Evolutionary conservation across 441 rosid species (phyloP).

Genomic region (Breynia disticha): DNA sequence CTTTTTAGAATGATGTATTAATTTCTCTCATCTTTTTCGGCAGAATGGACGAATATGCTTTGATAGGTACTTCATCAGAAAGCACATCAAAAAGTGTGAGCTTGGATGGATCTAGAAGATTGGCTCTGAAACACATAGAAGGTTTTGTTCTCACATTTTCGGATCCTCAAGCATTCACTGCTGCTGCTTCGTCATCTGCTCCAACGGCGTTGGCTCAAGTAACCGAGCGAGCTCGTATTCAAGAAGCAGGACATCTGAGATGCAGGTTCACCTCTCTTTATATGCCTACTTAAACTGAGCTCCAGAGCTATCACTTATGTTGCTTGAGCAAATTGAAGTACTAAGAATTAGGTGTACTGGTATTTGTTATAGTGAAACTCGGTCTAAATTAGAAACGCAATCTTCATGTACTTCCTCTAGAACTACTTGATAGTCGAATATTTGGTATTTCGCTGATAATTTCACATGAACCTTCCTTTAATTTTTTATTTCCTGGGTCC

Average conservation of each 20-base stretch:
- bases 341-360: too few relatives aligned
- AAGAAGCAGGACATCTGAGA: conserved; percentile 92
- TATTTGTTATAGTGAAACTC: too few relatives aligned
- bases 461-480: background rate
- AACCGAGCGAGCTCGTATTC: conserved; percentile 82
- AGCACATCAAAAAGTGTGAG: conserved; percentile 60
- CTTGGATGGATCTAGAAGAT: conserved; percentile 72
- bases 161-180: conserved; percentile 60
- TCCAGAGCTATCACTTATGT: background rate
- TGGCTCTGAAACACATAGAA: conserved; percentile 77
- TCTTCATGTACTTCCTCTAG: too few relatives aligned
- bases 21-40: background rate
- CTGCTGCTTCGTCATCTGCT: conserved; percentile 65
- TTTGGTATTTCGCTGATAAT: background rate
- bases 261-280: conserved; percentile 53
- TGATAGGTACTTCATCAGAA: conserved; percentile 55
- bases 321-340: background rate
- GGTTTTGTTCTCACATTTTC: conserved; percentile 59
- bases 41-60: conserved; percentile 77
- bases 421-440: background rate
- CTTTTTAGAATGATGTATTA: background rate
- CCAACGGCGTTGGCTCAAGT: conserved; percentile 76
- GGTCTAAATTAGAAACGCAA: too few relatives aligned
- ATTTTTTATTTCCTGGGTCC: too few relatives aligned
- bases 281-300: background rate